These are phyloP conservation scores for Sanghuangporus weigelae DNA, from an alignment of 1,284 basidiomycete genomes.

Conservation along the genomic window DNA sequence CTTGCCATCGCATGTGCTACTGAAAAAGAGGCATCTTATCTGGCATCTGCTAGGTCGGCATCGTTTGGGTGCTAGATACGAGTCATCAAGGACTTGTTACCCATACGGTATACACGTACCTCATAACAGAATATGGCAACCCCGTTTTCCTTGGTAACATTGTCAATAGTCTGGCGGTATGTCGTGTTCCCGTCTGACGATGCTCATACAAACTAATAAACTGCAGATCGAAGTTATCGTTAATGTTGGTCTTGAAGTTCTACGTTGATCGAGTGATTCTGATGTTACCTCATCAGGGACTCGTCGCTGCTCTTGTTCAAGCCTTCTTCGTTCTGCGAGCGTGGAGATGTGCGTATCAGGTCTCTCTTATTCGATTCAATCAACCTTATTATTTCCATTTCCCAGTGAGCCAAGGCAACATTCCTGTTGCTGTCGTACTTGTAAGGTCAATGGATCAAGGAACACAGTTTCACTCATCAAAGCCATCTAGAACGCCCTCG, in stretches of 20 bases:
- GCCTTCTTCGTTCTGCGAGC: conserved; percentile 14
- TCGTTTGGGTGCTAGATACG: conserved; percentile 16
- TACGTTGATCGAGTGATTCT: neutral
- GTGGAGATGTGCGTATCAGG: conserved; percentile 12
- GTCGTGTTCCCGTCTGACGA: neutral
- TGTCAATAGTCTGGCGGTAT: conserved; percentile 13
- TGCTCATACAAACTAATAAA: neutral
- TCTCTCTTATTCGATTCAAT: neutral
- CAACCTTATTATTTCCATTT: neutral
- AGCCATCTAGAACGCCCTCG: neutral
- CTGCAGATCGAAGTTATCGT: conserved; percentile 9
- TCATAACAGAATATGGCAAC: conserved; percentile 15
- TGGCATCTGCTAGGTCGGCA: conserved; percentile 1
- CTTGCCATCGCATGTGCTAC: neutral
- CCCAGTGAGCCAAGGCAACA: conserved; percentile 15
- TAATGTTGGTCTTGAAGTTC: neutral
- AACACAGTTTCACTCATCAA: neutral
- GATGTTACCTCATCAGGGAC: neutral
- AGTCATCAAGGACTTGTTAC: conserved; percentile 16
- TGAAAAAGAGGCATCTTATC: neutral
- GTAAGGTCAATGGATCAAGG: neutral
- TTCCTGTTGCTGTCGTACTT: conserved; percentile 1
- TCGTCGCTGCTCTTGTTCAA: conserved; percentile 14
- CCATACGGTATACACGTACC: conserved; percentile 17
- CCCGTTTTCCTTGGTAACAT: conserved; percentile 4